Evolutionary conservation across 495 filamentous ascomycete genomes (phyloP), one percentile per base, ranked within the genome.

Genomic region (Penicillium argentinense): DNA sequence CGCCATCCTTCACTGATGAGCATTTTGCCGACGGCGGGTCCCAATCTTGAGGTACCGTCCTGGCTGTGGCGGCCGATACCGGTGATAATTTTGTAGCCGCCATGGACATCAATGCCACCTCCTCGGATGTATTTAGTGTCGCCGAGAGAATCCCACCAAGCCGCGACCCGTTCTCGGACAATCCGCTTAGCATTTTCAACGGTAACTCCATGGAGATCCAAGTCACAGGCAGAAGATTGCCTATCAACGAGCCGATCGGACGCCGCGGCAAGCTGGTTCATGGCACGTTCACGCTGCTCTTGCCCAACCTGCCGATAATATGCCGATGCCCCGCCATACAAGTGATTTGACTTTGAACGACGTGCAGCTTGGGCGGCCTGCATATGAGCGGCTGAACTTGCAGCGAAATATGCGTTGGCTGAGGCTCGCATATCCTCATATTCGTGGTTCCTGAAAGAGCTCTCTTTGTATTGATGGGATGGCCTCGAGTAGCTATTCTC

Each of bases 171-270:
- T 27, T 82, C 76, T 26, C 76, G 77, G 1, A 86, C 79, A 37
- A 97, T 96, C 6, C 86, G 74, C 8, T 88, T 73, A 0, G 84
- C 92, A 62, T 96, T 86, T 27, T 80, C 66, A 1, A 97, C 91
- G 17, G 74, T 83, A 11, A 95, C 80, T 9, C 90, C 90, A 59
- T 98, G 93, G 18, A 98, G 71, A 68, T 98, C 91, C 8, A 95
- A 66, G 5, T 58, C 52, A 60, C 66, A 47, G 64, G 67, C 3
- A 1, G 71, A 77, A 33, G 82, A 88, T 48, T 88, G 81, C 2
- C 58, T 51, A 4, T 78, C 68, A 1, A 89, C 89, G 12, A 81
- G 69, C 4, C 66, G 63, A 53, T 89, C 81, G 0, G 87, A 85
- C 0, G 78, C 76, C 1, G 68, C 68, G 0, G 75, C 63, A 7